A percentile compares a stretch with the other conserved stretches of the same genome.
These are phyloP conservation scores for Cerioporus squamosus DNA, from an alignment of 1,284 basidiomycete species.

Conservation along the genomic window DNA sequence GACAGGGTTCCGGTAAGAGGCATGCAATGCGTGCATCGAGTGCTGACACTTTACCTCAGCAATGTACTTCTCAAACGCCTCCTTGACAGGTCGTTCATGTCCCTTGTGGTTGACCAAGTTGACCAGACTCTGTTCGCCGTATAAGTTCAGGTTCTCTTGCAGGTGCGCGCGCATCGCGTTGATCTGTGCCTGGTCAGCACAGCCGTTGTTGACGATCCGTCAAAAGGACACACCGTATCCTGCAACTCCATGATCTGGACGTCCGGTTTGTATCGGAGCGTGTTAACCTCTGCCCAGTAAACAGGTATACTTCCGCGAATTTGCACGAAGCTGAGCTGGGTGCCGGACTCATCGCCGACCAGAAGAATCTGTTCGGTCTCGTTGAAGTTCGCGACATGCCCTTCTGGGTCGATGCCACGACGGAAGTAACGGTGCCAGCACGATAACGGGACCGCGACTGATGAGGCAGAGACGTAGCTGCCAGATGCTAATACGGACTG, in stretches of 20 bases:
- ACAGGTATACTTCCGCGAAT: slow-evolving; percentile 93
- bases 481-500: slow-evolving; percentile 77
- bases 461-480: slow-evolving; percentile 89
- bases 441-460: slow-evolving; percentile 90
- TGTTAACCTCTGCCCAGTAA: slow-evolving; percentile 98
- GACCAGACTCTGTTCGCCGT: slow-evolving; percentile 85
- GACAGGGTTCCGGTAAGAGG: slow-evolving; percentile 10
- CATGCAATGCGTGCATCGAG: not conserved
- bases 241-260: slow-evolving; percentile 94
- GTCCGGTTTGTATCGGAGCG: slow-evolving; percentile 95
- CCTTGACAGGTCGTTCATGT: slow-evolving; percentile 94
- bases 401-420: slow-evolving; percentile 87
- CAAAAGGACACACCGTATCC: slow-evolving; percentile 64
- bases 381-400: slow-evolving; percentile 90
- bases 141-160: slow-evolving; percentile 72
- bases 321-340: slow-evolving; percentile 87
- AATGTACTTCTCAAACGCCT: slow-evolving; percentile 88
- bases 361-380: slow-evolving; percentile 95
- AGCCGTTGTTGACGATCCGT: slow-evolving; percentile 2
- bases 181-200: slow-evolving; percentile 47
- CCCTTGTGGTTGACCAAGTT: slow-evolving; percentile 97
- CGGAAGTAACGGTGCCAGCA: slow-evolving; percentile 98
- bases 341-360: slow-evolving; percentile 61
- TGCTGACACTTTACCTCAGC: slow-evolving; percentile 48
- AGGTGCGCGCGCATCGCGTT: slow-evolving; percentile 80